Evolutionary conservation across 208 protist genomes (phyloP).

Genomic region (Polymyxa betae): DNA sequence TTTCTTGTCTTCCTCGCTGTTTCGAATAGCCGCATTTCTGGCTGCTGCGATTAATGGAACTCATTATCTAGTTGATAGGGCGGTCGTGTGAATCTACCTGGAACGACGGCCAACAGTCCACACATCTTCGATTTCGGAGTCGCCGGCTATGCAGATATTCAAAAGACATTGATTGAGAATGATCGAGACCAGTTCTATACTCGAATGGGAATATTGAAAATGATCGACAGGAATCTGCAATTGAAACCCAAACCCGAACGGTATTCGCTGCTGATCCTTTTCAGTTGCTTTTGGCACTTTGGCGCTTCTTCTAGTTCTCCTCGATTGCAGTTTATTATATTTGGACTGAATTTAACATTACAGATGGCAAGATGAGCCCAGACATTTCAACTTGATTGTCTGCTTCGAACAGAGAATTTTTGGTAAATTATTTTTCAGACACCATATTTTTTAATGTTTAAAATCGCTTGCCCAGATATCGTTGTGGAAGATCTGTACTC

Average conservation of each 20-base stretch:
- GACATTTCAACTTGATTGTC: slow-evolving; percentile 47
- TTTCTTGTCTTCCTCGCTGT: too few species aligned
- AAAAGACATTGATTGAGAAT: background rate
- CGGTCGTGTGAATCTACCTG: slow-evolving; percentile 18
- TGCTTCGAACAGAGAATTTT: slow-evolving; percentile 32
- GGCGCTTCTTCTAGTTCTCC: background rate
- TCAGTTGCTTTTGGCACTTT: background rate
- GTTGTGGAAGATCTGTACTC: slow-evolving; percentile 8
- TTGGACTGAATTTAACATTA: background rate
- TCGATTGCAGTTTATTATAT: background rate
- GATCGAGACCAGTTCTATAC: slow-evolving; percentile 10
- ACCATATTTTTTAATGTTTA: background rate
- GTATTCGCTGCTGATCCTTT: background rate
- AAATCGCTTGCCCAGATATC: slow-evolving; percentile 33
- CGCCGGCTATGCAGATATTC: slow-evolving; percentile 4
- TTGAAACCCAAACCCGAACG: slow-evolving; percentile 18
- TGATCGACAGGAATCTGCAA: background rate
- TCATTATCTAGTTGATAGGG: background rate
- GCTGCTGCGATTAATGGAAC: background rate
- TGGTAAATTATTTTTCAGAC: background rate
- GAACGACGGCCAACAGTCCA: background rate
- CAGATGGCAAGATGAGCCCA: background rate
- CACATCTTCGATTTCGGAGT: slow-evolving; percentile 11
- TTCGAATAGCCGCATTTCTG: too few species aligned
- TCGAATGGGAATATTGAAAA: background rate